Conservation (phyloP, 2,329 filamentous ascomycete genomes). For the Venturia aucupariae region DNA sequence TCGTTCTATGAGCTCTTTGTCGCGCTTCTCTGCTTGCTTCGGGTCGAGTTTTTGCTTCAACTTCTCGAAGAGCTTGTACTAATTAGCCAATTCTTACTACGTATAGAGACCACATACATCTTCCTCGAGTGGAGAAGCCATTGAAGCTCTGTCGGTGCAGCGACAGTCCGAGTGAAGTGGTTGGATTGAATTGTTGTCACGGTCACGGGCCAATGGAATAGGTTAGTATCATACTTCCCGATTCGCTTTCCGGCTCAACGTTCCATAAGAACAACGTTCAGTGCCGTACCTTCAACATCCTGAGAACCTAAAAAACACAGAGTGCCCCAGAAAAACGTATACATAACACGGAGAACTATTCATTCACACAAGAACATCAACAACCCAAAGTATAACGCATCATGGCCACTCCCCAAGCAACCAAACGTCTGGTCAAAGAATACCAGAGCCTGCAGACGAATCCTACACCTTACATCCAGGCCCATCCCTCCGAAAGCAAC, state of each 20-base stretch:
- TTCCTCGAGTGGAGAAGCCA: slow-evolving; percentile 36
- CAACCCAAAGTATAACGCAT: slow-evolving; percentile 11
- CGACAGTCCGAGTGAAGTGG: background rate
- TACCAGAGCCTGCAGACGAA: slow-evolving; percentile 60
- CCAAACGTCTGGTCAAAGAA: slow-evolving; percentile 48
- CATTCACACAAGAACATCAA: background rate
- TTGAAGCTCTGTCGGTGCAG: slow-evolving; percentile 19
- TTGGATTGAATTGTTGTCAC: background rate
- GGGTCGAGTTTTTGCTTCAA: slow-evolving; percentile 51
- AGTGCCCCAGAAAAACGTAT: background rate
- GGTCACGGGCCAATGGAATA: background rate
- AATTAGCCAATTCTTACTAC: slow-evolving; percentile 17
- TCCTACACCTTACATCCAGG: slow-evolving; percentile 79
- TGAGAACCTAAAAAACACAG: background rate
- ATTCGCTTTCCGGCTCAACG: no score
- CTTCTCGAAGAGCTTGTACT: slow-evolving; percentile 47
- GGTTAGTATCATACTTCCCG: no score
- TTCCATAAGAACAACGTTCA: background rate
- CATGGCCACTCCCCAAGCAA: slow-evolving; percentile 33
- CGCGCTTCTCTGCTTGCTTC: slow-evolving; percentile 48
- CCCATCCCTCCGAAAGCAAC: slow-evolving; percentile 82
- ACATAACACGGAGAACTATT: background rate
- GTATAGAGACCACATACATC: slow-evolving; percentile 32
- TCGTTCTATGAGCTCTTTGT: slow-evolving; percentile 51
- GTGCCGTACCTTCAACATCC: background rate